Percentiles rank a stretch among this genome's conserved stretches.
Conservation (phyloP, 495 filamentous ascomycete genomes). For the Melanomma pulvis-pyrius region DNA sequence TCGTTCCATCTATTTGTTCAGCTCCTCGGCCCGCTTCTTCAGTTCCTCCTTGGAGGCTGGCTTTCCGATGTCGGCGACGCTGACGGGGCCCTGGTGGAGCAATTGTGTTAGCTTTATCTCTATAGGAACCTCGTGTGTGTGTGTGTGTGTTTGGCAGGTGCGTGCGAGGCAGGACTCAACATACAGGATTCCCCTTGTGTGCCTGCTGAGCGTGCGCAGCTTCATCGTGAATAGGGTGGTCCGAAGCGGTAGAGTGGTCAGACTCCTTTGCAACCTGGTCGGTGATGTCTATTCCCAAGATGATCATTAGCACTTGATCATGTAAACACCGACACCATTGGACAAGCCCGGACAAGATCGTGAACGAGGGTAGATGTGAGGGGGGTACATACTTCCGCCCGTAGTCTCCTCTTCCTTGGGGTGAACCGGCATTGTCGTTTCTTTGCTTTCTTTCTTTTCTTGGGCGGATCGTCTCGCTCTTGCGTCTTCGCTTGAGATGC, state of each 20-base stretch:
- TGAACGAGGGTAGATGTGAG: neutral
- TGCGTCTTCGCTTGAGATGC: neutral
- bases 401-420: constrained; percentile 48
- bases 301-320: constrained; percentile 4
- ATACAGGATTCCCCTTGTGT: constrained; percentile 42
- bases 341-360: neutral
- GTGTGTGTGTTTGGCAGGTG: neutral
- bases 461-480: neutral
- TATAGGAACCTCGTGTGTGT: neutral
- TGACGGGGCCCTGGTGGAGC: constrained; percentile 41
- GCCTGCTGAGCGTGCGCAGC: constrained; percentile 14
- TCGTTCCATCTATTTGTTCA: constrained; percentile 43
- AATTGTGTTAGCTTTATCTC: constrained; percentile 1
- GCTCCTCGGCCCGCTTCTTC: constrained; percentile 46
- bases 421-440: constrained; percentile 47
- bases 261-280: constrained; percentile 46
- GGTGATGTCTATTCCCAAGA: constrained; percentile 35
- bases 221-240: constrained; percentile 35
- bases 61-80: constrained; percentile 54
- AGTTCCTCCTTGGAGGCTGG: constrained; percentile 53
- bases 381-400: constrained; percentile 30
- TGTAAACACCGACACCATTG: neutral
- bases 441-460: neutral
- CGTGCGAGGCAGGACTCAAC: neutral
- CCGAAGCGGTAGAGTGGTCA: constrained; percentile 38